A percentile compares a stretch with the other conserved stretches of the same genome.
These are phyloP conservation scores for Funneliformis mosseae DNA, from an alignment of 192 early-diverging fungal species.

Conservation along the genomic window DNA sequence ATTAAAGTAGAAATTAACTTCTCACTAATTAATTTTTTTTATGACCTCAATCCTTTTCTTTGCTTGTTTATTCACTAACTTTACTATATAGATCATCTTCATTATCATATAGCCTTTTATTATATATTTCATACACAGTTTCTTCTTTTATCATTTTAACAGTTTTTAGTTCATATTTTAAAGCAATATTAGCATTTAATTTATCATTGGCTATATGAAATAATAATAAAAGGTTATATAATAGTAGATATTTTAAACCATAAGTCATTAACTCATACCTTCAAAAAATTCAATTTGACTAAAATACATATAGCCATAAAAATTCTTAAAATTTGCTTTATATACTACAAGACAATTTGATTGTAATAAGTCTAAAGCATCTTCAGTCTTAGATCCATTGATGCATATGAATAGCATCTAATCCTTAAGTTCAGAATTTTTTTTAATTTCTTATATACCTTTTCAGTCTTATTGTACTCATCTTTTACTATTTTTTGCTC, in stretches of 20 bases:
- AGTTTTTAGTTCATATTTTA: background rate
- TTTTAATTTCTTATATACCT: background rate
- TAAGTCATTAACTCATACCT: background rate
- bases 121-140: background rate
- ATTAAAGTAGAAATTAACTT: too few relatives aligned
- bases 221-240: slow-evolving; percentile 1
- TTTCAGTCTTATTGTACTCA: background rate
- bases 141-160: background rate
- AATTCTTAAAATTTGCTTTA: background rate
- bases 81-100: background rate
- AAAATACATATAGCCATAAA: background rate
- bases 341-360: background rate
- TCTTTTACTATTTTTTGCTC: background rate
- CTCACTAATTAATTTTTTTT: too few relatives aligned
- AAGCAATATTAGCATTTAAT: background rate
- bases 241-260: background rate
- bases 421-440: background rate
- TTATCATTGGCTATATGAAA: background rate
- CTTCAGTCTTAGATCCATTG: background rate
- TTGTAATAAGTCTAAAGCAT: background rate
- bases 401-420: background rate
- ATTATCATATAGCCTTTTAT: background rate
- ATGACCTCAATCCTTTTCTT: too few relatives aligned
- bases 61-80: too few relatives aligned
- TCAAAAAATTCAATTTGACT: background rate